Base-by-base conservation (phyloP, 495 filamentous ascomycete genomes). In the Podospora bellae-mahoneyi region DNA sequence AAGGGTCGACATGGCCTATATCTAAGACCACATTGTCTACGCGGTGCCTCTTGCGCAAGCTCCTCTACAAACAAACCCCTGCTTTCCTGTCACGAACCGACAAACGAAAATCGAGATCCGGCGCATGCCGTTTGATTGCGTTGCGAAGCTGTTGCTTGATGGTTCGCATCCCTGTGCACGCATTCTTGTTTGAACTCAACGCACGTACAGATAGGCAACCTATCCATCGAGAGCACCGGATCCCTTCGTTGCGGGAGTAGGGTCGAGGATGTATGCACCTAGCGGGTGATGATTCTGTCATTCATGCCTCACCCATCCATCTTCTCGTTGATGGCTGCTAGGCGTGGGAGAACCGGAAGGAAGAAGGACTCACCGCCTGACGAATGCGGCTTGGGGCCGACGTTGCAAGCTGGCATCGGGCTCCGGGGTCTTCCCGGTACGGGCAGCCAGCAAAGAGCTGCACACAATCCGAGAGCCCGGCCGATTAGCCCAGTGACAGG, bases 21-120 rank as follows among this genome's bases (percentile, higher is more conserved):
- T 68, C 61, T 68, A 71, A 65, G 66, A 64, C 64, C 62, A 63
- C 53, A 44, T 56, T 66, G 67, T 71, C 69, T 64, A 69, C 69
- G 54, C 28, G 30, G n/a, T 60, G 55, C 56, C 48, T 58, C 55
- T 58, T 58, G 55, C 39, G 39, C 39, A 48, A 48, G 15, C 39
- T 73, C 64, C 64, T 63, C 64, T 61, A 58, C 68, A 68, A 59
- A 13, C 59, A 64, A 64, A 28, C 62, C 34, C 39, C 57, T 59
- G 57, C 56, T 56, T 34, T 53, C 23, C 56, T 32, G 62, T 19
- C 53, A 64, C 48, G 9, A 55, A 26, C 15, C 60, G 32, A 62
- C 39, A 26, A 58, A 19, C 55, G 23, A 19, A 9, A 30, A 60
- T 28, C 54, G 30, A 58, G 32, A 64, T 59, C 34, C 53, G 62